Base-by-base conservation (phyloP, 768 basidiomycete species). In the Tylopilus subfusipes region DNA sequence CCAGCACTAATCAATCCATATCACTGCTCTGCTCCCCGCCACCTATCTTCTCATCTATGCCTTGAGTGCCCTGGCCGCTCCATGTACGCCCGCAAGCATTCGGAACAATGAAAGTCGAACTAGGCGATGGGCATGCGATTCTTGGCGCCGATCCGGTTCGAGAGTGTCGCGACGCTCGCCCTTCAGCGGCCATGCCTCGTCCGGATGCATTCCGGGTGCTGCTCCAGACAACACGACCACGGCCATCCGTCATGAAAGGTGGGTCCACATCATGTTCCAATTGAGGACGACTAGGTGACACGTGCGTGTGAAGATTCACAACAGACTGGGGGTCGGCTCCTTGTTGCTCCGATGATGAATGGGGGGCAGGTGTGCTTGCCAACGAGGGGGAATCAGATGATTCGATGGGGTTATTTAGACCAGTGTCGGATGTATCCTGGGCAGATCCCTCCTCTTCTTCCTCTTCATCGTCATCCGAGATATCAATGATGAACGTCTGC, bases 211-310 rank as follows among this genome's bases (percentile, higher is more conserved):
- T 63, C 21, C 62, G 64, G 22, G 70, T 59, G 38, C 69, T 73
- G 48, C 70, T 72, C 71, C 72, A 73, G 45, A 85, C 79, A 21
- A 84, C 83, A 52, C 83, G 73, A 10, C 84, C 84, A 43, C 84
- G 75, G 25, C 84, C 84, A 65, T 86, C 84, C 14, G 84, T 85
- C 54, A 82, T 73, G 61, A 85, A 85, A 8, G 80, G 77, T 29
- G 82, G 80, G 27, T 77, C 74, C 18, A 60, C 39, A 16, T 74
- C 67, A 46, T 73, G 72, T 47, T 73, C 69, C 48, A 63, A 60
- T 42, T 59, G 68, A 36, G 55, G 59, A 44, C 52, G 66, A 36
- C 34, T 11, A 38, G 3, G 38, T 11, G 54, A 39, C 10, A 42
- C 13, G 14, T 63, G 61, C 12, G 44, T 13, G 11, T 42, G 59